A percentile compares a stretch with the other conserved stretches of the same genome.
phyloP scores from a whole-genome alignment of 371 early-diverging fungal species.

The Caulochytrium protostelioides region DNA sequence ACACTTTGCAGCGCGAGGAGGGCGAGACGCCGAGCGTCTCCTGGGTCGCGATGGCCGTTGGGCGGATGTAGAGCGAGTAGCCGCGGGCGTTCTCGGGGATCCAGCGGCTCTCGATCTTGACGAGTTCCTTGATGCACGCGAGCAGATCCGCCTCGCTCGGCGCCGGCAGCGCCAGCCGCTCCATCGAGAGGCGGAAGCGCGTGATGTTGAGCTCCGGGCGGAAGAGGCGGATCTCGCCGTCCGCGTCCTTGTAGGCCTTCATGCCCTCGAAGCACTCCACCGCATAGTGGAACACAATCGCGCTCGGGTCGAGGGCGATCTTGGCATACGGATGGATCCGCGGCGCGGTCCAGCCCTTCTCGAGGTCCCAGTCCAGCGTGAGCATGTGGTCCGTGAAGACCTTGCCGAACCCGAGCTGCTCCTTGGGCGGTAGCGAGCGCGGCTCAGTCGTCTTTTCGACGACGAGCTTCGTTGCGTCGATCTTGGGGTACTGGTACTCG shows the following conservation, averaged over 20 bases:
- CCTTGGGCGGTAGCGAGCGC: constrained; percentile 44
- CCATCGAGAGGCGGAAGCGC: constrained; percentile 46
- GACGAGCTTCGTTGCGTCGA: too few species aligned
- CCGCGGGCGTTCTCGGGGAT: constrained; percentile 65
- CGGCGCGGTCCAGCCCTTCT: constrained; percentile 53
- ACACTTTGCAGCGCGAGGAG: constrained; percentile 53
- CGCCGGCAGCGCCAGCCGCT: constrained; percentile 57
- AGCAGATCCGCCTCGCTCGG: constrained; percentile 64
- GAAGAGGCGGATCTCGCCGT: constrained; percentile 59
- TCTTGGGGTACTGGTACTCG: too few species aligned
- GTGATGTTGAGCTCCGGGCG: constrained; percentile 81
- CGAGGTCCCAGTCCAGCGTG: constrained; percentile 46
- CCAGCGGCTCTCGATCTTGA: constrained; percentile 63
- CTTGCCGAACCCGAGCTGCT: constrained; percentile 67
- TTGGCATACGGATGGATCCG: constrained; percentile 58
- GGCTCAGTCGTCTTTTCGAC: constrained; percentile 11
- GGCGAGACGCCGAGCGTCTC: constrained; percentile 40
- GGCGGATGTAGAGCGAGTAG: constrained; percentile 83
- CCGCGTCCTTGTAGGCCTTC: constrained; percentile 68
- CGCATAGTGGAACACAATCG: constrained; percentile 81
- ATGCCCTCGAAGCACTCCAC: constrained; percentile 83
- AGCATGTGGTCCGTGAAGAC: constrained; percentile 91
- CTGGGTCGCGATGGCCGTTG: constrained; percentile 88
- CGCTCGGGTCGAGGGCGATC: constrained; percentile 56
- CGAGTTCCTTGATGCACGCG: constrained; percentile 59